Base-by-base conservation (phyloP, 1,139 yeast species). In the Sugiyamaella grinbergsii region DNA sequence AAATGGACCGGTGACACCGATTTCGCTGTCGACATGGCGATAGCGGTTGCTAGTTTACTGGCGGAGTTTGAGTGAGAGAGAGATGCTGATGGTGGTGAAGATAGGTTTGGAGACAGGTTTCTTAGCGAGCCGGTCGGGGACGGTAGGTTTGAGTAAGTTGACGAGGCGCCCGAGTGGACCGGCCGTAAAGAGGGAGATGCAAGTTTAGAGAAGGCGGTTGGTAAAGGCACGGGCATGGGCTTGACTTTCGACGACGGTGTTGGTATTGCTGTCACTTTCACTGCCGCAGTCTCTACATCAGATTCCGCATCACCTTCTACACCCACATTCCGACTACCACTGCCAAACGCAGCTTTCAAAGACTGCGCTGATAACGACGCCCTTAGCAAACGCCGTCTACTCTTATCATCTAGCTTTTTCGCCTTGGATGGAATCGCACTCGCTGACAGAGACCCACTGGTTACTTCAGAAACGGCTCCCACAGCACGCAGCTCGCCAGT, bases 341-440 rank as follows among this genome's bases (percentile, higher is more conserved):
- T 34, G 22, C 47, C 41, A 26, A 49, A 34, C n/a, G 49, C 49
- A 19, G 44, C 41, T 31, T 50, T 50, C 20, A 50, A 50, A 36
- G 53, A 50, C 19, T 46, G 53, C 2, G 50, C 40, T n/a, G 53
- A 50, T n/a, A 50, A 26, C 7, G 53, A 50, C 4, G 43, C 39
- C 33, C 43, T 37, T 11, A 50, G 23, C 7, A 49, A n/a, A 6
- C 46, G 34, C 26, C 45, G 39, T 40, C 34, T 39, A 40, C 34
- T 20, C 2, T n/a, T n/a, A n/a, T 40, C n/a, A n/a, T 47, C 50
- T n/a, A 24, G 10, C 20, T 23, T 26, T 11, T 20, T 23, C 10
- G 19, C 11, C 36, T 45, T 37, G 6, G 38, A 28, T 15, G 44
- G 38, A n/a, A 39, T 19, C 24, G 26, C 11, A 7, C 16, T 5